Evolutionary conservation across 305 asterid genomes (phyloP).

Genomic region (Fraxinus greggii): DNA sequence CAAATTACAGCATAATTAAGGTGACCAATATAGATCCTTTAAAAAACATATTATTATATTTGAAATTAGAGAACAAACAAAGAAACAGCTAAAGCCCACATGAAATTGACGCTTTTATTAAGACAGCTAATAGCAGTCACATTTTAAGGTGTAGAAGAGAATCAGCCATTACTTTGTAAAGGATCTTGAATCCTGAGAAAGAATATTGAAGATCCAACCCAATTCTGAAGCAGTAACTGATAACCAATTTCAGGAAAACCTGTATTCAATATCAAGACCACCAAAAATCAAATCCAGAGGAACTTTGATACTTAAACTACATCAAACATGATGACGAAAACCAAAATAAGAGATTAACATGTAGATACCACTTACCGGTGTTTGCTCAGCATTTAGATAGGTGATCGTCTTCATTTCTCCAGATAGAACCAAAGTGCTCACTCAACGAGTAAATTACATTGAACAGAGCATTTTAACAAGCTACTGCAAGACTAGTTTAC

Average conservation of each 20-base stretch:
- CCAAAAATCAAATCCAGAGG: conserved; percentile 10
- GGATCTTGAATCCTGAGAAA: conserved; percentile 56
- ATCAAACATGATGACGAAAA: conserved; percentile 15
- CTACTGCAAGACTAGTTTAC: conserved; percentile 35
- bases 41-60: too few relatives aligned
- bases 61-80: neutral
- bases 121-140: neutral
- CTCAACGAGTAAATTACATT: conserved; percentile 23
- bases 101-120: neutral
- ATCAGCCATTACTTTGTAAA: conserved; percentile 54
- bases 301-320: neutral
- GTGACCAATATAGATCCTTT: neutral
- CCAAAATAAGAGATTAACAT: conserved; percentile 16
- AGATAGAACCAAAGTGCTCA: conserved; percentile 54
- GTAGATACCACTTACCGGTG: conserved; percentile 57
- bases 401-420: conserved; percentile 69
- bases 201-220: conserved; percentile 91
- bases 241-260: conserved; percentile 86
- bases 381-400: conserved; percentile 71
- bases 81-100: conserved; percentile 21
- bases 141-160: conserved; percentile 14
- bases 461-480: conserved; percentile 14
- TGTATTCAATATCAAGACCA: conserved; percentile 31
- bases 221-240: conserved; percentile 70
- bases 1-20: conserved; percentile 17